Evolutionary conservation across 148 eudicot species (phyloP), one percentile per base, ranked within the genome.

Genomic region (Euryodendron excelsum): DNA sequence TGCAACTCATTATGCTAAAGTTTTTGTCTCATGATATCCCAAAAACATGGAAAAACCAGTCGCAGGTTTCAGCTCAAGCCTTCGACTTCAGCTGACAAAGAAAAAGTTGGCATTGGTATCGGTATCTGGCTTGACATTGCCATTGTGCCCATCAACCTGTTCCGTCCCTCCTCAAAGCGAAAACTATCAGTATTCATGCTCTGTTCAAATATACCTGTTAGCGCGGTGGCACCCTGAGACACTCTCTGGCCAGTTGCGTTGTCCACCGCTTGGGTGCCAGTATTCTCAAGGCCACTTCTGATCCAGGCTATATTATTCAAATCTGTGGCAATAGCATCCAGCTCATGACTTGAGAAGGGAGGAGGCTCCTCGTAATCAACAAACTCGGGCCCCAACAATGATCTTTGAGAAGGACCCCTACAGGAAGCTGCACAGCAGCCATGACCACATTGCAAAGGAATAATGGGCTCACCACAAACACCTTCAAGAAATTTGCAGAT

Each of bases 301-400:
- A 90, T 94, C 94, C 98, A 94, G 36, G 94, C 92, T 31, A 90
- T 88, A 34, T 85, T 92, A 82, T 87, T 92, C 83, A 94, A 78
- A 79, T 94, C 98, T 4, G 86, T 82, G 50, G 91, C 92, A 80
- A 94, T 73, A 44, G 94, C 76, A 31, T 88, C 88, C 72, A 94
- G 78, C 78, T 94, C 97, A 12, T 80, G 83, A 69, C 85, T 89
- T 30, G 91, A 80, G 34, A 90, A 80, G 15, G 86, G 79, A 5
- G 93, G 90, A 30, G 79, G 79, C 60, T 92, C 97, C 66, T 94
- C 93, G 66, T 92, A 94, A 0, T 92, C 97, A 68, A 92, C 83
- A 65, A 94, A 94, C 75, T 94, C 93, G 0, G 98, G 98, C 2
- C 98, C 98, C 79, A 91, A 61, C 78, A 94, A 74, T n/a, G 91